Conservation (phyloP, 352 stramenopile species). For the Pythium chondricola region DNA sequence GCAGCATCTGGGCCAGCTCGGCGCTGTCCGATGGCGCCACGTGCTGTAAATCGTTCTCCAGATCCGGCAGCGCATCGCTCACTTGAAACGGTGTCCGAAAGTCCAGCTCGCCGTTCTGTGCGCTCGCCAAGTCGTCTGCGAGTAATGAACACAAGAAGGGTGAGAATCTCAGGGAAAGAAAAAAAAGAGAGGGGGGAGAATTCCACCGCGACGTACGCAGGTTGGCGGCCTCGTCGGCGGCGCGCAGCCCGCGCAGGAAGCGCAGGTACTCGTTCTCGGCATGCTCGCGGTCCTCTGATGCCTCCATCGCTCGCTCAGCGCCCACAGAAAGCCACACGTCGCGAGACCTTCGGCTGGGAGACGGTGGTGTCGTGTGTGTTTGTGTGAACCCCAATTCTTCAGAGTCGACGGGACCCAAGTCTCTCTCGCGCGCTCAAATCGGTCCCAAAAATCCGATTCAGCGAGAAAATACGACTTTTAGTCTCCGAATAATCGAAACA, state of each 20-base stretch:
- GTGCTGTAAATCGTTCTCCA: constrained; percentile 43
- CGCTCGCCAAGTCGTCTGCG: constrained; percentile 46
- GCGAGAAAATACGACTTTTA: too few relatives aligned
- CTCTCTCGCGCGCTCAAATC: not conserved
- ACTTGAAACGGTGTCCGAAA: constrained; percentile 68
- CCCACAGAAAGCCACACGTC: too few relatives aligned
- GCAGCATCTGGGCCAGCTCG: constrained; percentile 65
- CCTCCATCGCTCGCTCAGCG: too few relatives aligned
- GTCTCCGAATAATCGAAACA: too few relatives aligned
- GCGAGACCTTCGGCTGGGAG: not conserved
- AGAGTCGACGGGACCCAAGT: too few relatives aligned
- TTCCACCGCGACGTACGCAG: constrained; percentile 4
- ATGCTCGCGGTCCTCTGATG: constrained; percentile 24
- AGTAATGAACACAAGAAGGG: not conserved
- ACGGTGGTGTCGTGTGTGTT: not conserved
- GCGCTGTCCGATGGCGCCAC: constrained; percentile 41
- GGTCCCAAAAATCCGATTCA: too few relatives aligned
- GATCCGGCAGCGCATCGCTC: constrained; percentile 46
- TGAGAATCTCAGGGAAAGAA: not conserved
- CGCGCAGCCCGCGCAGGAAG: constrained; percentile 62
- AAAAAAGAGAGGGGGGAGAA: not conserved
- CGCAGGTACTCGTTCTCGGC: constrained; percentile 72
- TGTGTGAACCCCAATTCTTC: too few relatives aligned
- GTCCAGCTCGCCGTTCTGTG: constrained; percentile 59
- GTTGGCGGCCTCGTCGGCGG: constrained; percentile 37